phyloP scores from a whole-genome alignment of 176 grass and related monocot genomes.

The Thalia dealbata region DNA sequence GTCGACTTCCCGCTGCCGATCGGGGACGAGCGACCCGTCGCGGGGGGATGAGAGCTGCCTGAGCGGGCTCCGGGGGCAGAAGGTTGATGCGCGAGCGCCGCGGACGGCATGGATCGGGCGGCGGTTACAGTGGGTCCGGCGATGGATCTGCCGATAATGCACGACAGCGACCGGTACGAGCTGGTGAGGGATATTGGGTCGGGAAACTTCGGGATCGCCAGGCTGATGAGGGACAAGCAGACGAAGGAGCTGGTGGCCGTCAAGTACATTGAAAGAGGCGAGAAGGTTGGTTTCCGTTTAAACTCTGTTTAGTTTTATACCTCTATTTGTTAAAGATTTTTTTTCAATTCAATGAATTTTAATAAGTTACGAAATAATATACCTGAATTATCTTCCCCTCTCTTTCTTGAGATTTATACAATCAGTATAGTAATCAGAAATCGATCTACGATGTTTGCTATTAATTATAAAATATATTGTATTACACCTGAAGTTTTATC shows the following conservation, averaged over 20 bases:
- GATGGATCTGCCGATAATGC: slow-evolving; percentile 20
- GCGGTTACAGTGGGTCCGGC: slow-evolving; percentile 13
- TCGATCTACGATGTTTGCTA: background rate
- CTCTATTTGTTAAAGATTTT: background rate
- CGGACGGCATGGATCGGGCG: slow-evolving; percentile 10
- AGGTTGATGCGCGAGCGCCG: background rate
- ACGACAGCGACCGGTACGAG: slow-evolving; percentile 20
- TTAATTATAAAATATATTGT: no score
- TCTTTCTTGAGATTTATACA: background rate
- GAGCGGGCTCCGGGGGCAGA: background rate
- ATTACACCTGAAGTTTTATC: no score
- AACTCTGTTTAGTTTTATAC: background rate
- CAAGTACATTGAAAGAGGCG: slow-evolving; percentile 11
- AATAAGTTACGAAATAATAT: background rate
- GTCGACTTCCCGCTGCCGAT: background rate
- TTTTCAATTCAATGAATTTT: no score
- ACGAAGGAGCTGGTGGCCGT: slow-evolving; percentile 10
- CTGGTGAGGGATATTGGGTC: slow-evolving; percentile 13
- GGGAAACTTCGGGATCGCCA: slow-evolving; percentile 13
- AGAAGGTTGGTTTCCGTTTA: slow-evolving; percentile 1
- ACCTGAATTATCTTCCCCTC: background rate
- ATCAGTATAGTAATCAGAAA: background rate
- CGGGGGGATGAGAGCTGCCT: background rate
- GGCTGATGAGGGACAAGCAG: slow-evolving; percentile 18
- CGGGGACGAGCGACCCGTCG: background rate